Evolutionary conservation across 192 early-diverging fungal genomes (phyloP), one percentile per base, ranked within the genome.

Genomic region (Gonapodya sp.): DNA sequence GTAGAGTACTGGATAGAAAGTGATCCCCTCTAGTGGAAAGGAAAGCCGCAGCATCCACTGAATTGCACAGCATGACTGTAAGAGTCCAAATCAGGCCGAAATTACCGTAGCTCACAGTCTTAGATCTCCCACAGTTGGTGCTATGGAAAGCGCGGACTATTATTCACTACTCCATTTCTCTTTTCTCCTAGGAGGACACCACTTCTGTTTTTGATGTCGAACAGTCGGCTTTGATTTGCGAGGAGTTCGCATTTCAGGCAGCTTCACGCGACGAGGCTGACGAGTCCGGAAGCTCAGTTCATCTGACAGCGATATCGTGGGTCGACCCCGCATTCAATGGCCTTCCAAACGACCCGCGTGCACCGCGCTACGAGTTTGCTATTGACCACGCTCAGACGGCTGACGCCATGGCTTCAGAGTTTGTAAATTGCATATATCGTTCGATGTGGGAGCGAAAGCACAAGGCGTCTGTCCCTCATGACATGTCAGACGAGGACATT

Each of bases 151-250:
- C n/a, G n/a, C n/a, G n/a, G n/a, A n/a, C n/a, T n/a, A n/a, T n/a
- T n/a, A n/a, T n/a, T n/a, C n/a, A n/a, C n/a, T n/a, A n/a, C n/a
- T n/a, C n/a, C n/a, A n/a, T n/a, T n/a, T n/a, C n/a, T n/a, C n/a
- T n/a, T 64, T 24, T 64, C 46, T 24, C 8, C 24, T 24, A 64
- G 78, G 75, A 36, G 1, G 24, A 36, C 37, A 34, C 73, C 72
- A 31, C 81, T 31, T 81, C 83, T 24, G 73, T 80, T 81, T 81
- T 87, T 34, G 91, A 94, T 35, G 91, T 93, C 73, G 95, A 95
- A 86, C 85, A 87, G 31, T 80, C 87, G 0, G 96, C 94, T 81
- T 82, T 94, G 34, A 89, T 96, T 30, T 93, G 92, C 82, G 84
- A 86, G 79, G 82, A 73, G 1, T 81, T 92, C 30, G 81, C 82